Evolutionary conservation across 148 eudicot genomes (phyloP).

Genomic region (Camellia granthamiana): DNA sequence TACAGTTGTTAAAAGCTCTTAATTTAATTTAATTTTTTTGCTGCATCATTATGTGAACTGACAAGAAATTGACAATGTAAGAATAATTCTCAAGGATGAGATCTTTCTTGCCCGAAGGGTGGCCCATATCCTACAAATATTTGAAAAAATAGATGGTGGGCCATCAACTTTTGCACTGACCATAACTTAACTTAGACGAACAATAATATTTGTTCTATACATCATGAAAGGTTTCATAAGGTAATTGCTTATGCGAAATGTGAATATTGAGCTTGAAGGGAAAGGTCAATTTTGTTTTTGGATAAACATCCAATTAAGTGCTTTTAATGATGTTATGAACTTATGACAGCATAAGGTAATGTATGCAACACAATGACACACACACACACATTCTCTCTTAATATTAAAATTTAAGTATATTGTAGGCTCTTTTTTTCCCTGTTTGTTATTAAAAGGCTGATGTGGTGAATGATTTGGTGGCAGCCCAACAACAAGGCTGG

Average conservation of each 20-base stretch:
- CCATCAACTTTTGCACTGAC: neutral
- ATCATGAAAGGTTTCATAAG: neutral
- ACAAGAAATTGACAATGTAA: neutral
- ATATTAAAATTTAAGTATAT: neutral
- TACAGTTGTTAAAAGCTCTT: too few relatives aligned
- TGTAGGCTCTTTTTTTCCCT: neutral
- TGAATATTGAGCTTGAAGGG: neutral
- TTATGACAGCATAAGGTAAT: neutral
- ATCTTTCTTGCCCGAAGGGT: neutral
- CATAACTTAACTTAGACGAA: neutral
- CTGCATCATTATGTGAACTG: neutral
- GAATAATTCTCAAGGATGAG: neutral
- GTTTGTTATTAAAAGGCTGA: neutral
- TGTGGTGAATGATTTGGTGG: constrained; percentile 21
- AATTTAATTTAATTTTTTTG: too few relatives aligned
- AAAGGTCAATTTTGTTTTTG: neutral
- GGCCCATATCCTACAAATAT: neutral
- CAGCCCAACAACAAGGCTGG: constrained; percentile 44
- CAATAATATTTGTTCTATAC: neutral
- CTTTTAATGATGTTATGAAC: neutral
- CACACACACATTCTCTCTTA: too few relatives aligned
- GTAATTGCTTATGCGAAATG: neutral
- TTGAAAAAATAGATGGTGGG: neutral
- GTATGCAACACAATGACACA: neutral
- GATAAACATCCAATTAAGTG: neutral